Evolutionary conservation across 495 filamentous ascomycete species (phyloP).

Genomic region (Annulohypoxylon moriforme): DNA sequence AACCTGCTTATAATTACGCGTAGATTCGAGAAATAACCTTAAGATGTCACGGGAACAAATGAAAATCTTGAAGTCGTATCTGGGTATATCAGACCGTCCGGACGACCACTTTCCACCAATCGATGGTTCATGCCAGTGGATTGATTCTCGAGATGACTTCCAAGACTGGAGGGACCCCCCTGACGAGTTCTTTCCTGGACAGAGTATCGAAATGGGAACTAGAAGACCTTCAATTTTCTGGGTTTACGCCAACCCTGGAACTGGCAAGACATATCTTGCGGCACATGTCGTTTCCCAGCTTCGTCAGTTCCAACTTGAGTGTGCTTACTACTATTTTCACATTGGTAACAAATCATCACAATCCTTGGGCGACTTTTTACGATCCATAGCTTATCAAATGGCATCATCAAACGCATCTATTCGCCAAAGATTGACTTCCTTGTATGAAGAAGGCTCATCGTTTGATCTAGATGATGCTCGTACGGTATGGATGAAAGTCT

Average conservation of each 20-base stretch:
- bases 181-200: not conserved
- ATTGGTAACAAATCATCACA: not conserved
- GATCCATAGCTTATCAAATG: constrained; percentile 8
- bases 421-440: not conserved
- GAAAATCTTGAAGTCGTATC: not conserved
- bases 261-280: not conserved
- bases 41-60: constrained; percentile 1
- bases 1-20: not conserved
- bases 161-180: not conserved
- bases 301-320: not conserved
- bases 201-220: not conserved
- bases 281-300: not conserved
- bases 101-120: not conserved
- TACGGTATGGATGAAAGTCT: not conserved
- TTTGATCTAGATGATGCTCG: not conserved
- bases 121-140: not conserved
- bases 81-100: not conserved
- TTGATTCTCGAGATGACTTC: constrained; percentile 1
- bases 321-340: constrained; percentile 1
- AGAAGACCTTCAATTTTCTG: not conserved
- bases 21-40: not conserved
- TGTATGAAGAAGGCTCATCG: not conserved
- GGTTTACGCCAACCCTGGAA: constrained; percentile 1
- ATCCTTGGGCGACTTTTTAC: not conserved
- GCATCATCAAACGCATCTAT: not conserved